phyloP scores from a whole-genome alignment of 1,284 basidiomycete species.

The Malassezia restricta region DNA sequence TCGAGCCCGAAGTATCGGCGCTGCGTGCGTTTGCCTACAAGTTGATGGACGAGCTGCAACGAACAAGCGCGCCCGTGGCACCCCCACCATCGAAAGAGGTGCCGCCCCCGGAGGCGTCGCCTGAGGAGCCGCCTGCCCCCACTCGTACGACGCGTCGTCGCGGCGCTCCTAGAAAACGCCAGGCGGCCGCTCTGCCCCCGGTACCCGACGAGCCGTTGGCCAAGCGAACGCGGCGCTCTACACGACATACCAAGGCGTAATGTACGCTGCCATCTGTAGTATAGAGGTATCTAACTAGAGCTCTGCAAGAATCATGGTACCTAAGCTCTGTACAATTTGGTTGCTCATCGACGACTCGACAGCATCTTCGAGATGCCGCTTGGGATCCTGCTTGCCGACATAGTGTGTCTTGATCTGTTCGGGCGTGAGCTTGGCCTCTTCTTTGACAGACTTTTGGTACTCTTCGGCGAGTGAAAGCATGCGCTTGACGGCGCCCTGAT shows the following conservation, averaged over 20 bases:
- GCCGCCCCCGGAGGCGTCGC: neutral
- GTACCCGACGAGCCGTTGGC: constrained; percentile 1
- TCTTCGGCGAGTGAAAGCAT: constrained; percentile 42
- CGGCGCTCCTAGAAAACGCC: neutral
- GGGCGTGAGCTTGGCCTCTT: constrained; percentile 34
- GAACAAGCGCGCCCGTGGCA: neutral
- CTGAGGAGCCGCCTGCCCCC: neutral
- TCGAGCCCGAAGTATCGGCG: neutral
- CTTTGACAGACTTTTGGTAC: constrained; percentile 45
- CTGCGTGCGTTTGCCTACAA: constrained; percentile 8
- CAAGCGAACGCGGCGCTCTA: constrained; percentile 10
- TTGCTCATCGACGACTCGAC: constrained; percentile 44
- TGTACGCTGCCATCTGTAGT: neutral
- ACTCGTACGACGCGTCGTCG: neutral
- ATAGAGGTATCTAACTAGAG: constrained; percentile 11
- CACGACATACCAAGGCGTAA: neutral
- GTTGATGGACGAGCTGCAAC: constrained; percentile 9
- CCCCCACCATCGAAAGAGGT: neutral
- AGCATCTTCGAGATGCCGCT: constrained; percentile 43
- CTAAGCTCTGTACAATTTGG: constrained; percentile 43
- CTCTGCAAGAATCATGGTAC: constrained; percentile 35
- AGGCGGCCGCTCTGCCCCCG: neutral
- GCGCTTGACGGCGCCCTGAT: constrained; percentile 36
- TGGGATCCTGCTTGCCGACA: constrained; percentile 45
- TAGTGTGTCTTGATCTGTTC: constrained; percentile 45